phyloP scores from a whole-genome alignment of 441 rosid species.

The Syzygium syzygioides region DNA sequence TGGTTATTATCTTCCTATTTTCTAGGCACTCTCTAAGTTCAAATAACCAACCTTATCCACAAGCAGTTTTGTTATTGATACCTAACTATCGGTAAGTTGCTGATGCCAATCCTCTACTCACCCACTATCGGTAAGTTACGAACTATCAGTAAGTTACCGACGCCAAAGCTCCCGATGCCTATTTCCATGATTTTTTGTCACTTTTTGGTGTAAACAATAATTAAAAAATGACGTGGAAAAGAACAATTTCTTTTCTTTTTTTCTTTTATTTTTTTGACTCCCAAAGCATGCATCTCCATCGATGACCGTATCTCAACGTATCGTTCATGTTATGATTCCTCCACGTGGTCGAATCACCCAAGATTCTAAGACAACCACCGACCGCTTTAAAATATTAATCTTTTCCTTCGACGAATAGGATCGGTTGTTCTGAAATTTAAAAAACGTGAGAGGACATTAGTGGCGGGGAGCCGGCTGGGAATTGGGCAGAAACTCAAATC shows the following conservation, averaged over 20 bases:
- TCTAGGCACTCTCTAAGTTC: too few relatives aligned
- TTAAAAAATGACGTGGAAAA: background rate
- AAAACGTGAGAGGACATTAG: background rate
- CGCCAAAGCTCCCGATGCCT: too few relatives aligned
- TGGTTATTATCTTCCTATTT: too few relatives aligned
- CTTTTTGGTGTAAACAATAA: too few relatives aligned
- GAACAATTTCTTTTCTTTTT: background rate
- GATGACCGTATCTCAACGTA: background rate
- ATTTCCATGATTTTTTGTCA: too few relatives aligned
- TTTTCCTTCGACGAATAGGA: background rate
- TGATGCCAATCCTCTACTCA: too few relatives aligned
- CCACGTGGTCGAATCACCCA: background rate
- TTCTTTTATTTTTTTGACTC: rapidly evolving
- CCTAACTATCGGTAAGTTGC: too few relatives aligned
- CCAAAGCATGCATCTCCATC: background rate
- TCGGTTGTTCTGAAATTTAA: background rate
- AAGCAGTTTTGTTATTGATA: too few relatives aligned
- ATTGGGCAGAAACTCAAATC: background rate
- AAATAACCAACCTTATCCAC: too few relatives aligned
- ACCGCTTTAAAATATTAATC: background rate
- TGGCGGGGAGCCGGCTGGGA: background rate
- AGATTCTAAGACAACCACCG: background rate
- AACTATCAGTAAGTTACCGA: too few relatives aligned
- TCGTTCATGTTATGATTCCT: too few relatives aligned
- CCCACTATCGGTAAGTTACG: too few relatives aligned